Evolutionary conservation across 179 eudicot species (phyloP), one percentile per base, ranked within the genome.

Genomic region (Beta corolliflora): DNA sequence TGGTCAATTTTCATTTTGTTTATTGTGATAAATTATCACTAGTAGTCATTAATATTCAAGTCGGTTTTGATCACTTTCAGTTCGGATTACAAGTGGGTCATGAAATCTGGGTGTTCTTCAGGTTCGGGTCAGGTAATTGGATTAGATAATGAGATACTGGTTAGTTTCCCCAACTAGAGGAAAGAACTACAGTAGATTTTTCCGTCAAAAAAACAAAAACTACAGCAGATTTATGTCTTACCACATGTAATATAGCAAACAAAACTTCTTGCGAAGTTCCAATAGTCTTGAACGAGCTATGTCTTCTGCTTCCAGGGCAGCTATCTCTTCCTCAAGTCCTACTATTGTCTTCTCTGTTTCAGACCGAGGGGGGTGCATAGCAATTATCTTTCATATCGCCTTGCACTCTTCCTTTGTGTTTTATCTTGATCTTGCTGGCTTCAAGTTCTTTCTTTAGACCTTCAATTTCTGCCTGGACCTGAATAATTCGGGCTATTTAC

Each of bases 361-460:
- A 18, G 93, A 90, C 79, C 99, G 88, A 36, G 99, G 97, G 68
- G 98, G 97, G 83, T 96, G 99, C 85, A 81, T 88, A 53, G 96
- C 94, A 31, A 96, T 91, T 77, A 94, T 77, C 80, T 88, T 96
- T 84, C 97, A 88, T 76, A 96, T 96, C 50, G 93, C 84, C 89
- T 96, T 97, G 80, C 99, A 94, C 84, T 96, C 98, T 80, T 96
- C 99, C 83, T n/a, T 96, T 96, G 75, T 96, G 98, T 82, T 96
- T 90, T 84, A 98, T 91, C 84, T 96, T 98, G 78, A 94, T 90
- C 89, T 94, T 94, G 76, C 93, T 91, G 74, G 89, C 92, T 81
- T 94, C 97, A 52, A 96, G 90, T 81, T 87, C 94, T 81, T 90
- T 94, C 93, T 96, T 96, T 71, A 94, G 81, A 80, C 91, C 94